Evolutionary conservation across 2,329 filamentous ascomycete species (phyloP), one percentile per base, ranked within the genome.

Genomic region (Calonectria hawksworthii): DNA sequence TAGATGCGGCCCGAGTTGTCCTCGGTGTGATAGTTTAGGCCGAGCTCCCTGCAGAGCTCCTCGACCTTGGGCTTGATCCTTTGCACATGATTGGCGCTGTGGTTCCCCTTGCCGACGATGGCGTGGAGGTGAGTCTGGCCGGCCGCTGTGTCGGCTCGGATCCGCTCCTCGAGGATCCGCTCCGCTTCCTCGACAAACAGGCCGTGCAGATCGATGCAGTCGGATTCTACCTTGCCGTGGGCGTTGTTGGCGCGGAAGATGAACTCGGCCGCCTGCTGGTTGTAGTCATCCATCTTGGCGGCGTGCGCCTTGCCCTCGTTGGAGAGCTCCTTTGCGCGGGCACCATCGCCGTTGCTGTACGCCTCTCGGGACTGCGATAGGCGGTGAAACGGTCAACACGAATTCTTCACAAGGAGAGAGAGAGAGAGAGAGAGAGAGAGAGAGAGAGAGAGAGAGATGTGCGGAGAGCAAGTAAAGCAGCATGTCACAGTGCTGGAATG

Each of bases 211-310:
- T 99, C 97, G 80, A 99, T 96, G 11, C 94, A 95, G 85, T 99
- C 96, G 51, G 89, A 88, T 21, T 92, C 90, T 13, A 98, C 94
- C 75, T 94, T 92, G 23, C 92, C 94, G 3, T 89, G 85, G 26
- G 94, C 93, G 84, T 99, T 99, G 88, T 98, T 98, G 87, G 96
- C 95, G 51, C 96, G 93, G 88, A 99, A 98, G 83, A 99, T 99
- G 85, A 92, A 98, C 74, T 98, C 95, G 74, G 95, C 95, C 1
- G 97, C 97, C 85, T 98, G 95, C 78, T 91, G 92, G 89, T 98
- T 98, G 87, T 96, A 98, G 74, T 93, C 89, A 78, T 98, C 95
- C 92, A 98, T 97, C 83, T 94, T 91, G 73, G 92, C 91, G 52
- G 93, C 96, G 85, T 99, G 96, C 56, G 88, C 86, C 86, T 99